Evolutionary conservation across 441 rosid species (phyloP), one percentile per base, ranked within the genome.

Genomic region (Arabidopsis hybrid): DNA sequence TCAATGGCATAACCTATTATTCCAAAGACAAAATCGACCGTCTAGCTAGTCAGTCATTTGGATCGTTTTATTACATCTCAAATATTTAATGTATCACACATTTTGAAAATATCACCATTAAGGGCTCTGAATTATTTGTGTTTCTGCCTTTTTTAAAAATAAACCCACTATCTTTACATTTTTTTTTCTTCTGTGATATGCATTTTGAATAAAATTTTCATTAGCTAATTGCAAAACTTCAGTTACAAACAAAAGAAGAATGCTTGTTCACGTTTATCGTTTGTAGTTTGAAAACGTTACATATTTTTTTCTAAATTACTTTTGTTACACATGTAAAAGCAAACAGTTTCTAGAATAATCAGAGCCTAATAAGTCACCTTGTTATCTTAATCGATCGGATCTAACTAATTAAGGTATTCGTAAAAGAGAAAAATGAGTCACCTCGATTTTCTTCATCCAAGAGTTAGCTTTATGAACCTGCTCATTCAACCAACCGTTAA

Each of bases 371-470:
- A 55, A 52, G 58, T 26, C 58, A 11, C 59, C 8, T 55, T 6
- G 39, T 31, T 7, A 11, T 38, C 0, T 47, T 13, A 35, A 65
- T 36, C 12, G 1, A 65, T 36, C 12, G 1, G 8, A 14, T 68
- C 2, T 42, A 45, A 49, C 59, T 50, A 40, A 34, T 34, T 46
- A 39, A 31, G 60, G n/a, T 31, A 0, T 31, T 29, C 10, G 10
- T 8, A n/a, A 16, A 57, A 34, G 39, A 32, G 11, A 55, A 8
- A 34, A 57, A 38, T 11, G 47, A 62, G 8, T 62, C 38, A 74
- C 99, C 99, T 94, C 99, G 71, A 91, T 82, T 83, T 86, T 94
- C 77, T 91, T 94, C 93, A 92, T 89, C 91, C 91, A 86, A 79
- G 95, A 86, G 45, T 73, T 84, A 21, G 97, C 86, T 73, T 84